Evolutionary conservation across 2,329 filamentous ascomycete species (phyloP), one percentile per base, ranked within the genome.

Genomic region (Neopestalotiopsis sp.): DNA sequence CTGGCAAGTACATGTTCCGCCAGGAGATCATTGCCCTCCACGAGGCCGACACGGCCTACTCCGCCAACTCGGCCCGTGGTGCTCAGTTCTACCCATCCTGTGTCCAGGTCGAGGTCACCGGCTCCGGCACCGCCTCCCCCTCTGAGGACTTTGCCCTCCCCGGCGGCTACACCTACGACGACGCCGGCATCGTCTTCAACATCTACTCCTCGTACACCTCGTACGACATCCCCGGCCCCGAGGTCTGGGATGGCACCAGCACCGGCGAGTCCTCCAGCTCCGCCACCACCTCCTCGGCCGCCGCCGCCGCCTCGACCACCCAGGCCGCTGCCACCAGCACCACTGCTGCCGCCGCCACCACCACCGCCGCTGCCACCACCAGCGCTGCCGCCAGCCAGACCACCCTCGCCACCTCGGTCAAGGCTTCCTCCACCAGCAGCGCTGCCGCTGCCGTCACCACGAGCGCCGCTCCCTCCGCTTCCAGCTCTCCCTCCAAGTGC

Each of bases 41-140:
- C 73, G 75, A 74, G 14, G 81, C 80, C n/a, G 73, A 75, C 38
- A 59, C 42, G 32, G 69, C 75, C 67, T 78, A 70, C 74, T 67
- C 71, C 59, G 64, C 63, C 40, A 75, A 81, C 75, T 69, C 75
- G 10, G 75, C 75, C 67, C 79, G 84, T 71, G 84, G 84, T 30
- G 84, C 84, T 66, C 84, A 86, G 78, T 86, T 86, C 78, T 88
- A 88, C 79, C 85, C 86, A 68, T 83, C 85, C 71, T 88, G 90
- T 78, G 81, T 89, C 73, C 90, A 91, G 82, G 75, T 91, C 71
- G 83, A 89, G 75, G 81, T 91, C 71, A 86, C 85, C 42, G 87
- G 88, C 65, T 79, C 81, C 58, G 87, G 87, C 62, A 83, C 85
- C 69, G 84, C 80, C 65, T 80, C 80, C 69, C 84, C 85, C 28